Evolutionary conservation across 192 early-diverging fungal species (phyloP).

Genomic region (Backusella tarrabulga): DNA sequence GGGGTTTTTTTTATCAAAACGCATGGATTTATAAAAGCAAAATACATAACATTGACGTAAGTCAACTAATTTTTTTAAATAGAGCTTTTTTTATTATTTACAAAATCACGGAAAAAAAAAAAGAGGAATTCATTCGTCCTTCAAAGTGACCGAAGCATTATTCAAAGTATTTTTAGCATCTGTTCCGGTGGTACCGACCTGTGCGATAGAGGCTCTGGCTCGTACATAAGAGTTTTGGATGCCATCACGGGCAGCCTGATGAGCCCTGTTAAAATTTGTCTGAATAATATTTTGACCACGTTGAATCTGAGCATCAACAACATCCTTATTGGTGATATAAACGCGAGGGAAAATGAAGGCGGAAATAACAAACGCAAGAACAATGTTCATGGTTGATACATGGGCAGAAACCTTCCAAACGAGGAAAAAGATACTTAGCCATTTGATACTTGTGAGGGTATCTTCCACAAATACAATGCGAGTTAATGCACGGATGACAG

Average conservation of each 20-base stretch:
- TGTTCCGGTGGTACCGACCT: constrained; percentile 30
- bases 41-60: background rate
- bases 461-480: constrained; percentile 26
- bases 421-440: constrained; percentile 18
- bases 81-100: background rate
- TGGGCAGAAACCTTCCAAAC: constrained; percentile 25
- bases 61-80: background rate
- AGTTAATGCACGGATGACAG: constrained; percentile 9
- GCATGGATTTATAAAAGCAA: background rate
- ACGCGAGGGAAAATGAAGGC: constrained; percentile 26
- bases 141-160: constrained; percentile 10
- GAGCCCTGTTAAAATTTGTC: background rate
- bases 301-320: constrained; percentile 22
- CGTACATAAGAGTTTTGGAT: constrained; percentile 20
- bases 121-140: constrained; percentile 18
- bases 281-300: constrained; percentile 17
- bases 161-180: constrained; percentile 31
- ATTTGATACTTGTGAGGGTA: constrained; percentile 20
- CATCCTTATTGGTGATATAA: constrained; percentile 27
- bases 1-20: background rate
- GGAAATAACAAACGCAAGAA: constrained; percentile 14
- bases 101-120: background rate
- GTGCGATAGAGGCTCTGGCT: constrained; percentile 24
- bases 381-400: constrained; percentile 12
- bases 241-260: background rate